Percentiles rank a stretch among this genome's conserved stretches.
Conservation (phyloP, 83 land plant species). For the Diphasiastrum complanatum region DNA sequence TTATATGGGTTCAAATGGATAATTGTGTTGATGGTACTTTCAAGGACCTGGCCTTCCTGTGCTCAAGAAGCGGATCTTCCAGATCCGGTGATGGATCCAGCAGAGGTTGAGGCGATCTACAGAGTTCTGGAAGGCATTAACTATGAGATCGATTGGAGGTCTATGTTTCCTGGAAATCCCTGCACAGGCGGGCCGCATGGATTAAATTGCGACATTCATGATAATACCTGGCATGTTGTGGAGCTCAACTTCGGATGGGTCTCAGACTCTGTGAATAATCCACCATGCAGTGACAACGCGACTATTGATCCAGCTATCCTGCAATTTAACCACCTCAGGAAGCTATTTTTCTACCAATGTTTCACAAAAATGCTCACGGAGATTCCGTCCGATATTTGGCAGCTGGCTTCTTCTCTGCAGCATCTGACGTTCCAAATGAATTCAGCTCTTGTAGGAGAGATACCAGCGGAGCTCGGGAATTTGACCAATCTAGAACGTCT, state of each 20-base stretch:
- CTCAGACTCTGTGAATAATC: constrained; percentile 9
- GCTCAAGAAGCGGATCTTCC: too few species aligned
- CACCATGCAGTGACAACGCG: constrained; percentile 11
- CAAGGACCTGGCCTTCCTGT: too few species aligned
- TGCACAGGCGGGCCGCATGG: constrained; percentile 11
- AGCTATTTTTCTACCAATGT: constrained; percentile 10
- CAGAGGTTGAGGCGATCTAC: constrained; percentile 2
- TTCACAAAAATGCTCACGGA: neutral
- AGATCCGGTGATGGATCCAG: constrained; percentile 10
- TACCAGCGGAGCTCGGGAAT: constrained; percentile 2
- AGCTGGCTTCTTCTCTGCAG: neutral
- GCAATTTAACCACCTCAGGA: neutral
- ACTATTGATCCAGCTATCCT: constrained; percentile 1
- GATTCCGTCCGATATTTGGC: neutral
- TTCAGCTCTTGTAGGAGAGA: constrained; percentile 2
- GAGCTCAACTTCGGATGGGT: constrained; percentile 1
- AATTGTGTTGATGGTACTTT: too few species aligned
- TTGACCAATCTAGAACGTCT: constrained; percentile 2
- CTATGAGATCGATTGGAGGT: constrained; percentile 14
- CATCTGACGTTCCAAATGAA: constrained; percentile 3
- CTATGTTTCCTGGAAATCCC: constrained; percentile 10
- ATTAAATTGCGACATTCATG: neutral
- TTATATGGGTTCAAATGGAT: too few species aligned
- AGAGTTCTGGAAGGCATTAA: neutral
- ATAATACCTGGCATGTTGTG: neutral